Conservation (phyloP, 148 eudicot genomes). For the Nepenthes gracilis region DNA sequence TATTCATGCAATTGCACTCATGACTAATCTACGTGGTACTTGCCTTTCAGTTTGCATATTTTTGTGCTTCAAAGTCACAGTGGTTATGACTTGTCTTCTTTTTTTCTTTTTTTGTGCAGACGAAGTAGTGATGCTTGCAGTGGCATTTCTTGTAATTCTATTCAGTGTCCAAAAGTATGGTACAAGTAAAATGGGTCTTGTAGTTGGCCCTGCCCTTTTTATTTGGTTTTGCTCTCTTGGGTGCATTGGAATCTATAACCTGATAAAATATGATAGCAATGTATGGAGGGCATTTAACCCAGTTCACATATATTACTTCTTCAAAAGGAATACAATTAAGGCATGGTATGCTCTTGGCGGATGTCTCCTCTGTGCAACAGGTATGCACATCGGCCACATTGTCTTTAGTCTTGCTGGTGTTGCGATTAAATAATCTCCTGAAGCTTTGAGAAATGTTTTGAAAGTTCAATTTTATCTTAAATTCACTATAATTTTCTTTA, state of each 20-base stretch:
- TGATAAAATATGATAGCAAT: conserved; percentile 60
- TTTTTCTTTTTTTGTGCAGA: conserved; percentile 39
- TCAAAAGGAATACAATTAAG: conserved; percentile 66
- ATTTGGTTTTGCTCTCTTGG: conserved; percentile 95
- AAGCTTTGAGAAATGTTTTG: not conserved
- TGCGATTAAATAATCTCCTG: not conserved
- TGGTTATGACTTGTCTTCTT: conserved; percentile 5
- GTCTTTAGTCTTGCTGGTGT: not conserved
- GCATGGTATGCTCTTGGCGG: conserved; percentile 99
- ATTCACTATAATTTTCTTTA: no score
- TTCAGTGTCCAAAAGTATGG: conserved; percentile 92
- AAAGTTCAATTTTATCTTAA: no score
- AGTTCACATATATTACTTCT: conserved; percentile 76
- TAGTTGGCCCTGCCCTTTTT: conserved; percentile 88
- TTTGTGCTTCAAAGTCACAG: not conserved
- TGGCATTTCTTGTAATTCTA: conserved; percentile 69
- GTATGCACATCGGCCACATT: conserved; percentile 19
- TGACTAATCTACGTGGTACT: not conserved
- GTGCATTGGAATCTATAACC: conserved; percentile 82
- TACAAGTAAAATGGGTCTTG: conserved; percentile 93
- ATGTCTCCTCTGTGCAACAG: conserved; percentile 90
- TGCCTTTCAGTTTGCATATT: not conserved
- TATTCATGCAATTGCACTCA: not conserved
- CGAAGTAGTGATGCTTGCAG: conserved; percentile 77
- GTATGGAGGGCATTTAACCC: conserved; percentile 93